Conservation (phyloP, 2,329 filamentous ascomycete genomes). For the Basipetospora sp. region DNA sequence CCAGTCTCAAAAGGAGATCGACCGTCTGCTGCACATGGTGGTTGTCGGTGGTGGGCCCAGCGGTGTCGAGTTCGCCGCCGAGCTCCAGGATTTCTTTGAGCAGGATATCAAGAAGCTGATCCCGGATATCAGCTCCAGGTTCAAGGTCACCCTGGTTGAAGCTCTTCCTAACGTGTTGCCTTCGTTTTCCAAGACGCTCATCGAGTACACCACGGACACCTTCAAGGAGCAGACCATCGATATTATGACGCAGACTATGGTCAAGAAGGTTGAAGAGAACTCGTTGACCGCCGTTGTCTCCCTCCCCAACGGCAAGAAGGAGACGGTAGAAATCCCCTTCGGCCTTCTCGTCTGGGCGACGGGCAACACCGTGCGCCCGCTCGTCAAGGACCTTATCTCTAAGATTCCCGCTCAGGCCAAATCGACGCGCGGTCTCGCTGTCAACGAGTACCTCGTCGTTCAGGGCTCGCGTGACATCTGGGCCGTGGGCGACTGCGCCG, state of each 20-base stretch:
- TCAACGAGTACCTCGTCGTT: constrained; percentile 97
- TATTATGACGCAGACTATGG: constrained; percentile 97
- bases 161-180: constrained; percentile 91
- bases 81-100: constrained; percentile 98
- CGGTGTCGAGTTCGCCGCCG: constrained; percentile 94
- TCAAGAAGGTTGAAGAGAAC: constrained; percentile 90
- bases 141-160: constrained; percentile 95
- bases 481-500: constrained; percentile 93
- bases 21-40: constrained; percentile 95
- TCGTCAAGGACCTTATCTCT: constrained; percentile 81
- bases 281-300: constrained; percentile 80
- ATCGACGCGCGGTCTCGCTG: constrained; percentile 82
- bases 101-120: constrained; percentile 96
- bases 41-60: constrained; percentile 87
- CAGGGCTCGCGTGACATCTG: constrained; percentile 95
- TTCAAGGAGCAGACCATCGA: constrained; percentile 98
- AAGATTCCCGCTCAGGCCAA: constrained; percentile 91
- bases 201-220: constrained; percentile 97
- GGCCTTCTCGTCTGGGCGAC: constrained; percentile 97
- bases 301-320: constrained; percentile 71
- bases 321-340: constrained; percentile 70
- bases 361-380: constrained; percentile 78
- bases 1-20: constrained; percentile 72
- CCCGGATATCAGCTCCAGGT: constrained; percentile 84
- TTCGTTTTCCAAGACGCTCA: constrained; percentile 97